Percentiles rank a stretch among this genome's conserved stretches.
Conservation (phyloP, 106 monocot species). For the Dendrobium huoshanense region DNA sequence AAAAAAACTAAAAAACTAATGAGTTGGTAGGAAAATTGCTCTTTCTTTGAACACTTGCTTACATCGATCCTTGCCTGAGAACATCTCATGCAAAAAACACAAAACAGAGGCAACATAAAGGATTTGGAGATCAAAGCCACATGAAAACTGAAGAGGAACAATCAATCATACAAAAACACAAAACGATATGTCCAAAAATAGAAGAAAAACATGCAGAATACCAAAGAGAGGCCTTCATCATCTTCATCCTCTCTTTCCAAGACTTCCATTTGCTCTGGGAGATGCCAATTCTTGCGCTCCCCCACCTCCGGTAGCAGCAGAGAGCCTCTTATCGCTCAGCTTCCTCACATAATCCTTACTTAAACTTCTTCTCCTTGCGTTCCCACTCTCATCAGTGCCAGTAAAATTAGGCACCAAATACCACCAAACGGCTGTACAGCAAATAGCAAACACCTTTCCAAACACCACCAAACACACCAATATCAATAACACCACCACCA, state of each 20-base stretch:
- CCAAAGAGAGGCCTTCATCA: background rate
- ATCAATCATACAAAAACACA: no score
- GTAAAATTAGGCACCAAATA: constrained; percentile 30
- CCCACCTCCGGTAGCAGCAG: background rate
- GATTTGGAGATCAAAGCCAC: no score
- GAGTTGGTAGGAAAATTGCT: no score
- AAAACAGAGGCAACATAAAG: no score
- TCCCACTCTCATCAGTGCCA: background rate
- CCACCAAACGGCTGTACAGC: constrained; percentile 54
- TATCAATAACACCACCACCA: constrained; percentile 26
- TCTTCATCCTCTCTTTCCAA: background rate
- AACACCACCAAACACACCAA: constrained; percentile 38
- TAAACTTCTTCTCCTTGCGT: background rate
- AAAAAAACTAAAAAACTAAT: no score
- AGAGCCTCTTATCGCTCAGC: background rate
- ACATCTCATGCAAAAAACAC: no score
- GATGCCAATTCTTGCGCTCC: background rate
- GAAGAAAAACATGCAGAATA: background rate
- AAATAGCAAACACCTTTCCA: constrained; percentile 49
- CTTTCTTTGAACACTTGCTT: no score
- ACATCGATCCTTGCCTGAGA: no score
- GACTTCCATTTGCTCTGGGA: background rate
- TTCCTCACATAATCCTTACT: background rate
- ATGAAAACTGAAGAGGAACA: no score
- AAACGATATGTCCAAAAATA: background rate